Base-by-base conservation (phyloP, 257 asterid species). In the Leptodermis oblonga region DNA sequence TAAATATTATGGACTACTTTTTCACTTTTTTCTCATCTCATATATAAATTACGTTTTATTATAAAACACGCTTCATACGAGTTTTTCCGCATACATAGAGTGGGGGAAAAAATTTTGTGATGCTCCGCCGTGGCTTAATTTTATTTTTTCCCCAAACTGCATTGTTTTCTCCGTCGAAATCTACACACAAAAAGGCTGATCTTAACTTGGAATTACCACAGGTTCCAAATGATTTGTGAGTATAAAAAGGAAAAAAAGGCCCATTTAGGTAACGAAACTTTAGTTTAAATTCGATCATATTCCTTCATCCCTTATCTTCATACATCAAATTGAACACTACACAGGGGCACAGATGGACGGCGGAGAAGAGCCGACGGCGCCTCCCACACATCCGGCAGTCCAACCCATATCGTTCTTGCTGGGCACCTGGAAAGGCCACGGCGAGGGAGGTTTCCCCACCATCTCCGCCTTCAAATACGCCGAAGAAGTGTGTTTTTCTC, bases 351-450 rank as follows among this genome's bases (percentile, higher is more conserved):
- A 7, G 43, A 71, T 62, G 75, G 66, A 49, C 46, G 70, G 62
- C 22, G 55, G 64, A 18, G 65, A 46, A 10, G 13, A 49, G 22
- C 52, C 63, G 63, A 36, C 72, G 71, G 68, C 85, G 33, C 92
- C 70, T 11, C 2, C 30, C 18, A 72, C 83, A 22, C 96, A 89
- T 69, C 88, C 90, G 52, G 76, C 80, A 23, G 86, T 85, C 31
- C 68, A 77, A 55, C 86, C 92, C 53, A 71, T 89, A 9, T 70
- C 87, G 17, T 83, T 74, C 74, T 66, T 89, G 59, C 71, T 85
- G 22, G 96, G 95, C 26, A 84, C 83, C 0, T 89, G 96, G 96
- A 85, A 67, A 79, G 92, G 96, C 37, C 73, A 84, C 69, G 90
- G 92, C 0, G 77, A 81, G 31, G 95, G 92, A 10, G 68, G 71